Percentiles rank a stretch among this genome's conserved stretches.
Conservation (phyloP, 2,329 filamentous ascomycete genomes). For the Diaporthe citri region DNA sequence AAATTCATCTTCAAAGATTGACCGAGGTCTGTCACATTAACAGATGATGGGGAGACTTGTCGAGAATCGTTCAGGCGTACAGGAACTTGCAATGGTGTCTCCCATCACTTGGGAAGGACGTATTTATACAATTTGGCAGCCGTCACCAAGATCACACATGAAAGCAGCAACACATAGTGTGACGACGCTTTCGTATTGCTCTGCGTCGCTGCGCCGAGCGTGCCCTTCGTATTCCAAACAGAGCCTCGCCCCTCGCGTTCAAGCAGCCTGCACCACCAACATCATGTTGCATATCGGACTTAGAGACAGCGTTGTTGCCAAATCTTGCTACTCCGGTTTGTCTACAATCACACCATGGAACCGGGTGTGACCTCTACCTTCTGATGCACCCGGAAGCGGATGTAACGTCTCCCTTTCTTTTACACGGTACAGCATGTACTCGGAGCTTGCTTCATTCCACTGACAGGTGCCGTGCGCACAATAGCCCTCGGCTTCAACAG, state of each 20-base stretch:
- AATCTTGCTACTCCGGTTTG: neutral
- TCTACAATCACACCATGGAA: neutral
- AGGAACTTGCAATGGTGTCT: neutral
- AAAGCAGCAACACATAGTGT: neutral
- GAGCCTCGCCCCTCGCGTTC: too few relatives aligned
- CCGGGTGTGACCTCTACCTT: neutral
- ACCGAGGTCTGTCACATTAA: too few relatives aligned
- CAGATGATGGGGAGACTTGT: neutral
- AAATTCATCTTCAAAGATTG: conserved; percentile 47
- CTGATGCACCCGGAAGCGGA: neutral
- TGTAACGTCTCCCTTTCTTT: neutral
- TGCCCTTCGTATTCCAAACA: neutral
- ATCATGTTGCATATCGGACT: neutral
- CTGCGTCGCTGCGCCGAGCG: neutral
- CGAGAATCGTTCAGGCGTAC: neutral
- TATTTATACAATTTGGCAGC: neutral
- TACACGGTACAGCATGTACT: neutral
- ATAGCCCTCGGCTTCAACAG: neutral
- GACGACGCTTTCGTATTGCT: neutral
- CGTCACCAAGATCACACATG: neutral
- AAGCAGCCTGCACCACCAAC: neutral
- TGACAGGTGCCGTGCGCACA: neutral
- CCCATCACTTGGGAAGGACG: too few relatives aligned
- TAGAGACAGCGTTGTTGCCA: neutral
- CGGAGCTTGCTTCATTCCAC: neutral